Evolutionary conservation across 257 asterid genomes (phyloP).

Genomic region (Solanum virginianum): DNA sequence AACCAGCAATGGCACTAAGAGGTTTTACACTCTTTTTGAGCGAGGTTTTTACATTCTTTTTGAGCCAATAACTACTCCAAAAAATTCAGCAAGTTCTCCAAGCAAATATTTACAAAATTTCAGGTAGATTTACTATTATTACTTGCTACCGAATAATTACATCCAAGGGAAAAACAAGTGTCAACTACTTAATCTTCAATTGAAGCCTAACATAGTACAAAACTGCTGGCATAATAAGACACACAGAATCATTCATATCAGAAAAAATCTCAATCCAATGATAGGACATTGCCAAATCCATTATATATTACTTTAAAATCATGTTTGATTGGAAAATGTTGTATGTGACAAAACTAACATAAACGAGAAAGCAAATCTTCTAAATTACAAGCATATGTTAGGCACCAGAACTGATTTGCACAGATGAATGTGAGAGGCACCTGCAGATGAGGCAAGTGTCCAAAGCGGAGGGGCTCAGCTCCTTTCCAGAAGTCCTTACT

Average conservation of each 20-base stretch:
- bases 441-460: conserved; percentile 76
- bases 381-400: background rate
- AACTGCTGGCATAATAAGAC: background rate
- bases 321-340: background rate
- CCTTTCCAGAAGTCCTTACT: conserved; percentile 78
- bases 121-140: background rate
- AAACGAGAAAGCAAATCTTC: background rate
- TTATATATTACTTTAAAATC: background rate
- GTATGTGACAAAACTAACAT: background rate
- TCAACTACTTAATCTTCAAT: background rate
- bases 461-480: conserved; percentile 67
- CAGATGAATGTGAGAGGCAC: conserved; percentile 18
- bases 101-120: background rate
- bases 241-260: background rate
- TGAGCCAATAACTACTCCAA: background rate
- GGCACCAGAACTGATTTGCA: background rate
- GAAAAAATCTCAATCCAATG: background rate
- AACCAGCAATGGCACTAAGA: background rate
- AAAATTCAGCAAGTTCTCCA: background rate
- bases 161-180: background rate
- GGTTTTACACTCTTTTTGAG: background rate
- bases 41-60: background rate
- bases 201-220: background rate
- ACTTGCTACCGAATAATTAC: background rate
- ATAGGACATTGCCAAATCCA: background rate